phyloP scores from a whole-genome alignment of 2,329 filamentous ascomycete genomes.

The Sordariomycetes sp. region DNA sequence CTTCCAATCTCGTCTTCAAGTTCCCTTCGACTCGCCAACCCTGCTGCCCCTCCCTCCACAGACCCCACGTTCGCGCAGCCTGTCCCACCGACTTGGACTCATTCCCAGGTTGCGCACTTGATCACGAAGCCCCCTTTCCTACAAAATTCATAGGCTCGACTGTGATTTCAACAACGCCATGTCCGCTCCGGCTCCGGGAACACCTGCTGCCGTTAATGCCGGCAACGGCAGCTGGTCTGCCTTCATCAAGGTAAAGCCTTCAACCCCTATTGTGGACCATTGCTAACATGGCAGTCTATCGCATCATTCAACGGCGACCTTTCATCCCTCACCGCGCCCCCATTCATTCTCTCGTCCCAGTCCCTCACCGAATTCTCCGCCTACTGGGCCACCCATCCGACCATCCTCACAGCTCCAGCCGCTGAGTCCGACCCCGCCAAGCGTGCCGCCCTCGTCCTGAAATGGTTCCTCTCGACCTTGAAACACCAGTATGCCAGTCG shows the following conservation, averaged over 20 bases:
- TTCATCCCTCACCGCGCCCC: constrained; percentile 70
- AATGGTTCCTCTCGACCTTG: constrained; percentile 90
- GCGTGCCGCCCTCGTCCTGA: constrained; percentile 78
- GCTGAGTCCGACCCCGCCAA: constrained; percentile 71
- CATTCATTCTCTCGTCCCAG: constrained; percentile 72
- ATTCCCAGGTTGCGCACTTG: not conserved
- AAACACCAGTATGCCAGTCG: constrained; percentile 73
- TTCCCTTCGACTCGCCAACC: too few species aligned
- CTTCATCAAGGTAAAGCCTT: constrained; percentile 29
- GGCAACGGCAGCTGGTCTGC: constrained; percentile 39
- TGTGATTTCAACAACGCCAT: too few species aligned
- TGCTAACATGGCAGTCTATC: constrained; percentile 45
- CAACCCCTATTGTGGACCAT: not conserved
- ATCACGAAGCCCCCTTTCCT: constrained; percentile 1
- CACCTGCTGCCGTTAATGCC: constrained; percentile 19
- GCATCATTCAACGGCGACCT: constrained; percentile 77
- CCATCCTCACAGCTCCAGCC: constrained; percentile 73
- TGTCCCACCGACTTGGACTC: not conserved
- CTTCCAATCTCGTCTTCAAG: too few species aligned
- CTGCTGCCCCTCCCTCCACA: too few species aligned
- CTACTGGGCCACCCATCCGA: constrained; percentile 75
- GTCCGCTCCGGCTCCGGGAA: constrained; percentile 9
- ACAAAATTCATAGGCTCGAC: too few species aligned
- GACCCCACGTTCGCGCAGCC: too few species aligned
- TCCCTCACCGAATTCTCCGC: constrained; percentile 73